Conservation (phyloP, 169 alveolate species). For the Eimeria praecox region DNA sequence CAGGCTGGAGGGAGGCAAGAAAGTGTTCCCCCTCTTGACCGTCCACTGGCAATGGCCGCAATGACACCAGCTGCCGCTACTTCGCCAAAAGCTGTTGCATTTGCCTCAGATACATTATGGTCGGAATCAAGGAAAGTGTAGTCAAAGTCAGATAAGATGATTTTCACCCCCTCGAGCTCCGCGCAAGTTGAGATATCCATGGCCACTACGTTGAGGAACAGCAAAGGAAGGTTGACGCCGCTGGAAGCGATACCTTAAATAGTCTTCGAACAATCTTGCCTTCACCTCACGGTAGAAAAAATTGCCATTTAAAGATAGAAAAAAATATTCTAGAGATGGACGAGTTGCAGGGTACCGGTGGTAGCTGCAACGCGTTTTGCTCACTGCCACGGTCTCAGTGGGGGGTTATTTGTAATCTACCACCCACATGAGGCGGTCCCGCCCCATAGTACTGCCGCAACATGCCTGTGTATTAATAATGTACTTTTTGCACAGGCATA, state of each 20-base stretch:
- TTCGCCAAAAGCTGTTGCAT: slow-evolving; percentile 59
- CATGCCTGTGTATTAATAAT: not conserved
- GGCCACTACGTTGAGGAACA: slow-evolving; percentile 28
- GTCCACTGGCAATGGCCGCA: slow-evolving; percentile 76
- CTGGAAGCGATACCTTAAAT: not conserved
- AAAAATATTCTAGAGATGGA: not conserved
- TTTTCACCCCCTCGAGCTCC: slow-evolving; percentile 35
- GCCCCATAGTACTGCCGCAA: not conserved
- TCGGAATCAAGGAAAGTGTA: slow-evolving; percentile 75
- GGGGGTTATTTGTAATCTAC: not conserved
- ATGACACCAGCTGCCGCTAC: slow-evolving; percentile 53
- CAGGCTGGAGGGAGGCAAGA: slow-evolving; percentile 25
- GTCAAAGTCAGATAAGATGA: slow-evolving; percentile 77
- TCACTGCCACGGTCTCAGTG: slow-evolving; percentile 43
- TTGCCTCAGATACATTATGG: slow-evolving; percentile 57
- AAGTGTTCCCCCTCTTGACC: slow-evolving; percentile 64
- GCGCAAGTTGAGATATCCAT: slow-evolving; percentile 66
- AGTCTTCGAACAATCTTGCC: not conserved
- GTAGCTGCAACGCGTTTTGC: not conserved
- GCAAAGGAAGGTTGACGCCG: not conserved
- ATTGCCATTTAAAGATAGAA: not conserved
- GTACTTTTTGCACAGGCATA: not conserved
- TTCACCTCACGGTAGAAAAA: not conserved
- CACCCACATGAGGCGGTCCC: not conserved
- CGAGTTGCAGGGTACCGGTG: not conserved